Percentiles rank a stretch among this genome's conserved stretches.
These are phyloP conservation scores for Chrysosphaeria jannelii DNA, from an alignment of 2,329 filamentous ascomycete genomes.

Conservation along the genomic window DNA sequence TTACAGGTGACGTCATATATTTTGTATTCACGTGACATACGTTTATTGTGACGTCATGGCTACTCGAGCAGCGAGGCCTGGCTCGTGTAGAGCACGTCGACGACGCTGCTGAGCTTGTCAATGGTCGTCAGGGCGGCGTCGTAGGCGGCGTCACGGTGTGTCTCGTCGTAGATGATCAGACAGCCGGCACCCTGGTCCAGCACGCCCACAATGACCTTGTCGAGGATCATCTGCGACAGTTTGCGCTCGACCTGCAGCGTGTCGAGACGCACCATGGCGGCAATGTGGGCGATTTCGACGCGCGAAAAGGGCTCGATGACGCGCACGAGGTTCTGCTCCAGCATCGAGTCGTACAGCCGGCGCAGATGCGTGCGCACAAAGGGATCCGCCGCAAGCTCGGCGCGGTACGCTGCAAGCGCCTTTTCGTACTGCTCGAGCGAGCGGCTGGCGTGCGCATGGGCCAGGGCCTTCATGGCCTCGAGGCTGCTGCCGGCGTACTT, in stretches of 20 bases:
- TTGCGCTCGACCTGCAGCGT: slow-evolving; percentile 94
- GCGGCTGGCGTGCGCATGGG: slow-evolving; percentile 78
- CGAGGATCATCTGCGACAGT: slow-evolving; percentile 96
- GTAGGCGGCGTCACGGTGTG: slow-evolving; percentile 73
- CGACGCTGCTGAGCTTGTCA: slow-evolving; percentile 87
- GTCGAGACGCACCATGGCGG: slow-evolving; percentile 90
- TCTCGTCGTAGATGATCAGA: slow-evolving; percentile 90
- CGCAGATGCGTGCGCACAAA: slow-evolving; percentile 96
- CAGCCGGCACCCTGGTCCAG: slow-evolving; percentile 94
- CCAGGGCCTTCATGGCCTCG: slow-evolving; percentile 97
- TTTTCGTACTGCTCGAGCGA: slow-evolving; percentile 93
- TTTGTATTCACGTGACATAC: no score
- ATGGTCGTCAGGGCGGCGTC: slow-evolving; percentile 85
- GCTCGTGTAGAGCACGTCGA: slow-evolving; percentile 92
- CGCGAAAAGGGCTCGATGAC: slow-evolving; percentile 96
- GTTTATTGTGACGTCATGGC: no score
- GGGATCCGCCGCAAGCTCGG: slow-evolving; percentile 74
- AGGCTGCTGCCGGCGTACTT: slow-evolving; percentile 89
- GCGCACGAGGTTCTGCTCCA: slow-evolving; percentile 98
- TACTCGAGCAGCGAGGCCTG: slow-evolving; percentile 85
- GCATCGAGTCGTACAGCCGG: slow-evolving; percentile 87
- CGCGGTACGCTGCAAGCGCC: slow-evolving; percentile 66
- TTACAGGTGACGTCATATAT: no score
- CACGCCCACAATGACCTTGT: slow-evolving; percentile 95
- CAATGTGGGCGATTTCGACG: slow-evolving; percentile 89